phyloP scores from a whole-genome alignment of 176 grass and related monocot genomes.

The Oryza brachyantha region DNA sequence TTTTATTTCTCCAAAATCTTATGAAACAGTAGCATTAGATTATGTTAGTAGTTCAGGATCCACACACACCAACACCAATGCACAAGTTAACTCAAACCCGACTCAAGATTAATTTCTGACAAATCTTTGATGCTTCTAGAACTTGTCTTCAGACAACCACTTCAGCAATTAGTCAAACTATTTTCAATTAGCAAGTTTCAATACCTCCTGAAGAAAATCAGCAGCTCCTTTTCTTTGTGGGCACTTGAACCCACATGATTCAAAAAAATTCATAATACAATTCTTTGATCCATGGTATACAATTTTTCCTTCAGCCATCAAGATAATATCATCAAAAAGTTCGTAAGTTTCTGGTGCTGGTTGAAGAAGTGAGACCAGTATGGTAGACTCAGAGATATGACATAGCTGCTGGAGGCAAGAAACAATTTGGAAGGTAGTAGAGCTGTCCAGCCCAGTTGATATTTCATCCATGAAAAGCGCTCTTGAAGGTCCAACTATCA shows the following conservation, averaged over 20 bases:
- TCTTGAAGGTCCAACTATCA: too few relatives aligned
- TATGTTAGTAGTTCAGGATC: too few relatives aligned
- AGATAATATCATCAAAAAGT: slow-evolving; percentile 89
- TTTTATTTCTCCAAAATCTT: not conserved
- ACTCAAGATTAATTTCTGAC: too few relatives aligned
- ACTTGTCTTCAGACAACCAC: not conserved
- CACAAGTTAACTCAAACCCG: too few relatives aligned
- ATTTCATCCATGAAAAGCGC: too few relatives aligned
- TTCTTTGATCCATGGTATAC: slow-evolving; percentile 61
- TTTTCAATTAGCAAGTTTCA: not conserved
- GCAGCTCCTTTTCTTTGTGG: slow-evolving; percentile 72
- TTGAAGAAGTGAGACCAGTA: slow-evolving; percentile 47
- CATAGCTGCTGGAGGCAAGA: too few relatives aligned
- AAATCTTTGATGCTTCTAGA: not conserved
- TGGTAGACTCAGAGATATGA: too few relatives aligned
- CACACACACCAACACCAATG: too few relatives aligned
- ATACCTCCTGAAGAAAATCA: slow-evolving; percentile 40
- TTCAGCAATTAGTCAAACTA: not conserved
- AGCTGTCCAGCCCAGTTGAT: too few relatives aligned
- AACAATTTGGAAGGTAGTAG: too few relatives aligned
- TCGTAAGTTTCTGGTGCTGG: slow-evolving; percentile 75
- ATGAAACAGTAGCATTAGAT: not conserved
- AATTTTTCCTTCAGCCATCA: slow-evolving; percentile 70
- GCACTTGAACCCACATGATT: slow-evolving; percentile 70
- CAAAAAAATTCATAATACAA: slow-evolving; percentile 60